Conservation (phyloP, 495 filamentous ascomycete species). For the Penicillium desertorum region DNA sequence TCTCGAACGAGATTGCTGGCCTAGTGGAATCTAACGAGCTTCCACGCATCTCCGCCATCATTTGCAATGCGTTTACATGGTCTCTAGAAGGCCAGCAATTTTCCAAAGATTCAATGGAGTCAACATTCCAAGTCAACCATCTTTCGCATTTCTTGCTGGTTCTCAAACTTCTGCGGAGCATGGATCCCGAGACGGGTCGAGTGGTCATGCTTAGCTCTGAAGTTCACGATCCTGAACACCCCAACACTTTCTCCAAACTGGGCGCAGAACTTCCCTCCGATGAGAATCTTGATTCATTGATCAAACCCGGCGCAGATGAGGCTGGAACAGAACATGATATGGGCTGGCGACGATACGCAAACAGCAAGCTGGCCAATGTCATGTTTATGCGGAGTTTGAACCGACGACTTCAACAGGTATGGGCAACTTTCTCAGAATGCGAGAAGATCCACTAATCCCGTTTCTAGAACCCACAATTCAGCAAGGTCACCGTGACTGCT, state of each 20-base stretch:
- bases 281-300: slow-evolving; percentile 16
- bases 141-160: slow-evolving; percentile 46
- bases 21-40: slow-evolving; percentile 36
- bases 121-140: slow-evolving; percentile 47
- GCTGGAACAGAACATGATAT: slow-evolving; percentile 11
- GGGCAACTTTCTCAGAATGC: background rate
- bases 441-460: background rate
- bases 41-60: slow-evolving; percentile 43
- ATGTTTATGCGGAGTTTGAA: slow-evolving; percentile 50
- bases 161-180: slow-evolving; percentile 43
- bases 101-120: slow-evolving; percentile 43
- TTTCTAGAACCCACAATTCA: slow-evolving; percentile 30
- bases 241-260: slow-evolving; percentile 14
- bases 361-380: slow-evolving; percentile 42
- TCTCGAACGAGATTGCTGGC: slow-evolving; percentile 25
- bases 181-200: slow-evolving; percentile 42
- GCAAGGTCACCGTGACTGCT: slow-evolving; percentile 44
- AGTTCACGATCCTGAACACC: slow-evolving; percentile 37
- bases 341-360: slow-evolving; percentile 36
- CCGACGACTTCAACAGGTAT: slow-evolving; percentile 32
- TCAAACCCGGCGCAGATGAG: slow-evolving; percentile 15
- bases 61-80: slow-evolving; percentile 47
- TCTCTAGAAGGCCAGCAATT: slow-evolving; percentile 17
- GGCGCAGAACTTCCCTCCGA: slow-evolving; percentile 11
- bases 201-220: slow-evolving; percentile 46